Evolutionary conservation across 352 stramenopile species (phyloP).

Genomic region (Thraustochytrium sp.): DNA sequence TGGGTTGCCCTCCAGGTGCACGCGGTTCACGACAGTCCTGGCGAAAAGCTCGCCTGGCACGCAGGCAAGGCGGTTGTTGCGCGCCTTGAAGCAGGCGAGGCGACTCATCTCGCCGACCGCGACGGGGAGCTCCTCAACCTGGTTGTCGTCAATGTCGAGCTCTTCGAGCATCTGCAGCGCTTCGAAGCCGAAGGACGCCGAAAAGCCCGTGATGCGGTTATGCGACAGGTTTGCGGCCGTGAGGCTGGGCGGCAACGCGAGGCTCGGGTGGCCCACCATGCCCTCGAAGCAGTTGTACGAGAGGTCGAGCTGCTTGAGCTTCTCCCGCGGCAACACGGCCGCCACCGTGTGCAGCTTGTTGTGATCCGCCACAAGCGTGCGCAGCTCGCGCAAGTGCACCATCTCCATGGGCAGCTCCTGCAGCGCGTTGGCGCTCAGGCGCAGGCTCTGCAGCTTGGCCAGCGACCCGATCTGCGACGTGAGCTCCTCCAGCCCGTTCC

Average conservation of each 20-base stretch:
- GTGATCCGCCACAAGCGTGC: conserved; percentile 45
- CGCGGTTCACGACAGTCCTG: conserved; percentile 19
- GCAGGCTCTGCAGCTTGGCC: conserved; percentile 15
- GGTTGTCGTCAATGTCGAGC: conserved; percentile 48
- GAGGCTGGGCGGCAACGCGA: conserved; percentile 23
- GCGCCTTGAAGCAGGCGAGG: conserved; percentile 46
- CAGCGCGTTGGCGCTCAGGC: conserved; percentile 45
- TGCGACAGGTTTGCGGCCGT: conserved; percentile 43
- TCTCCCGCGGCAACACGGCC: not conserved
- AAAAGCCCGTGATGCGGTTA: not conserved
- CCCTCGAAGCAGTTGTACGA: conserved; percentile 28
- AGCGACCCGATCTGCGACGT: conserved; percentile 41
- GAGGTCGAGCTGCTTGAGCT: conserved; percentile 24
- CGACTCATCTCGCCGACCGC: conserved; percentile 26
- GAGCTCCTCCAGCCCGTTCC: conserved; percentile 48
- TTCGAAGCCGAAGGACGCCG: conserved; percentile 34
- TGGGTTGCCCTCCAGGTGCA: conserved; percentile 50
- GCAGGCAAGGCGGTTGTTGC: conserved; percentile 44
- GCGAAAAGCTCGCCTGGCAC: conserved; percentile 39
- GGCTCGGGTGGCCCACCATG: not conserved
- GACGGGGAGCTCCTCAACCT: conserved; percentile 23
- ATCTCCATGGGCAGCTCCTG: conserved; percentile 46
- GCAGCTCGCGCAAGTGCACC: conserved; percentile 26
- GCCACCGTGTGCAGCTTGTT: conserved; percentile 41
- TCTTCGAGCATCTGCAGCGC: conserved; percentile 43